A percentile compares a stretch with the other conserved stretches of the same genome.
phyloP scores from a whole-genome alignment of 2,329 filamentous ascomycete genomes.

The Cordyceps cateniannulata region DNA sequence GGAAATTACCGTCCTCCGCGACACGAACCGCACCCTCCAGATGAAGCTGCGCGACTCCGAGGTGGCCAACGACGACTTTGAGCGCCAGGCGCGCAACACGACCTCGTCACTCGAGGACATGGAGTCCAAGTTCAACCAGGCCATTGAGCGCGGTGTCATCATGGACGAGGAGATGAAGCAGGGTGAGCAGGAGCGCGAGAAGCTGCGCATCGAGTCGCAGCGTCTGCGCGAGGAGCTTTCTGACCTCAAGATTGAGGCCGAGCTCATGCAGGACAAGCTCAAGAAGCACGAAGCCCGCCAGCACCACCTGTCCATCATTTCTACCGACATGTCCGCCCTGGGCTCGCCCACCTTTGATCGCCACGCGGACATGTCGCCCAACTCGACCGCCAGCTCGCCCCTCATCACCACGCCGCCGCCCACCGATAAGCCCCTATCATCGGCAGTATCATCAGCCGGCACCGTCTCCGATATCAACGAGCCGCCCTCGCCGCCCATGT shows the following conservation, averaged over 20 bases:
- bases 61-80: slow-evolving; percentile 96
- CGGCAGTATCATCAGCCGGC: slow-evolving; percentile 48
- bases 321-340: slow-evolving; percentile 55
- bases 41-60: slow-evolving; percentile 88
- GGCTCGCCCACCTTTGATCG: slow-evolving; percentile 69
- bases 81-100: slow-evolving; percentile 91
- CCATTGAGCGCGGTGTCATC: slow-evolving; percentile 87
- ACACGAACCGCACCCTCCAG: slow-evolving; percentile 74
- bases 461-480: slow-evolving; percentile 64
- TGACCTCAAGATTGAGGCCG: slow-evolving; percentile 89
- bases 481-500: slow-evolving; percentile 89
- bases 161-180: slow-evolving; percentile 91
- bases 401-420: slow-evolving; percentile 80
- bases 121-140: slow-evolving; percentile 93
- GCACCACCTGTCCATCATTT: slow-evolving; percentile 48
- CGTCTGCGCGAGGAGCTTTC: slow-evolving; percentile 83
- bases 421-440: slow-evolving; percentile 51
- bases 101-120: slow-evolving; percentile 93
- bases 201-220: slow-evolving; percentile 83
- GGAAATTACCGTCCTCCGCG: slow-evolving; percentile 87
- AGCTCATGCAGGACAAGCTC: slow-evolving; percentile 91
- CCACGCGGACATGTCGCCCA: slow-evolving; percentile 65
- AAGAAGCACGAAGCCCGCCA: slow-evolving; percentile 56
- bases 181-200: slow-evolving; percentile 87
- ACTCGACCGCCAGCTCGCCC: slow-evolving; percentile 84